Conservation (phyloP, 2,329 filamentous ascomycete genomes). For the Juglanconis sp. region DNA sequence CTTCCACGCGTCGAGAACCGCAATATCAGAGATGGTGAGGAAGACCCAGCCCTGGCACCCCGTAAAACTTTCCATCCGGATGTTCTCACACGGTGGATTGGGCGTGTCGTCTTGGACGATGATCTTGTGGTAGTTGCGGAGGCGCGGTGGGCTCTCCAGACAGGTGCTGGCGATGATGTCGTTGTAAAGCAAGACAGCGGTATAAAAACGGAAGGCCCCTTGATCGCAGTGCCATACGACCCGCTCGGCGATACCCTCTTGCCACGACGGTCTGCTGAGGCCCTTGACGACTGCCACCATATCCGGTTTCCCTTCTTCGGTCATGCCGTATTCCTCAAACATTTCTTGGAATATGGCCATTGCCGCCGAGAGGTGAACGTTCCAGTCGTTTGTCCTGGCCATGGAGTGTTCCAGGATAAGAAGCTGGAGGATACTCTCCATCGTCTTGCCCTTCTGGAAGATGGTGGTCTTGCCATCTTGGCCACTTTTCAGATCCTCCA, state of each 20-base stretch:
- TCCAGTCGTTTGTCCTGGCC: slow-evolving; percentile 45
- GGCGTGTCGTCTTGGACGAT: slow-evolving; percentile 35
- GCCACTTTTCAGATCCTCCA: slow-evolving; percentile 14
- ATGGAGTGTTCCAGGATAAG: slow-evolving; percentile 50
- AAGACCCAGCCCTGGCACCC: slow-evolving; percentile 54
- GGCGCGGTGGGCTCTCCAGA: slow-evolving; percentile 38
- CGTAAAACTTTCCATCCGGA: slow-evolving; percentile 44
- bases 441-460: slow-evolving; percentile 25
- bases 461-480: slow-evolving; percentile 10
- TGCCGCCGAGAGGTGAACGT: slow-evolving; percentile 48
- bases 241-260: slow-evolving; percentile 25
- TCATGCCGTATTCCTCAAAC: slow-evolving; percentile 34
- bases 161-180: slow-evolving; percentile 50
- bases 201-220: slow-evolving; percentile 45
- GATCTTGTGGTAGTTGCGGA: slow-evolving; percentile 39
- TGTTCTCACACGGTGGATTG: slow-evolving; percentile 26
- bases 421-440: slow-evolving; percentile 52
- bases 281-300: slow-evolving; percentile 6
- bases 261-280: slow-evolving; percentile 31
- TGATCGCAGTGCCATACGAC: slow-evolving; percentile 44
- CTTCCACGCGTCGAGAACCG: slow-evolving; percentile 51
- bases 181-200: slow-evolving; percentile 44
- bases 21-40: slow-evolving; percentile 48
- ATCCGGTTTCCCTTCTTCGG: slow-evolving; percentile 28
- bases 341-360: slow-evolving; percentile 47